These are phyloP conservation scores for Saraca asoca DNA, from an alignment of 331 rosid species.

Conservation along the genomic window DNA sequence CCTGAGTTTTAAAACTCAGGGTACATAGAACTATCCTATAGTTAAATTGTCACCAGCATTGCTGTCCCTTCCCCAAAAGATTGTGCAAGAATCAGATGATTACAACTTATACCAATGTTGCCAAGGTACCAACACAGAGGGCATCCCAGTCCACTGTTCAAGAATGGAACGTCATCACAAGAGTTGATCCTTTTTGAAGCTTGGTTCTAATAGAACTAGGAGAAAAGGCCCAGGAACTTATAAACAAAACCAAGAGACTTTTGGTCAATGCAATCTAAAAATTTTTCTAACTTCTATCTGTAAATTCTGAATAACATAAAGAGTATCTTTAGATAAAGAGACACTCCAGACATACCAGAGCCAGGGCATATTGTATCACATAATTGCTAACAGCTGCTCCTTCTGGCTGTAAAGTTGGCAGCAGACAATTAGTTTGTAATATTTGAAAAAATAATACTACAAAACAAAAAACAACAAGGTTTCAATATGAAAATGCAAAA, in stretches of 20 bases:
- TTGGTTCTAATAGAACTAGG: neutral
- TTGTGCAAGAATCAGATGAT: too few species aligned
- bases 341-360: conserved; percentile 69
- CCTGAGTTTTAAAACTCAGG: too few species aligned
- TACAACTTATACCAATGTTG: too few species aligned
- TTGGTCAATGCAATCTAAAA: conserved; percentile 13
- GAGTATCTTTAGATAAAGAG: conserved; percentile 12
- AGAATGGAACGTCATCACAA: too few species aligned
- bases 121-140: too few species aligned
- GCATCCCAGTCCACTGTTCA: too few species aligned
- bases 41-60: too few species aligned
- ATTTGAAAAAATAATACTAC: conserved; percentile 19
- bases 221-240: neutral
- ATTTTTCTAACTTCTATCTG: neutral
- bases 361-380: conserved; percentile 94
- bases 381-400: conserved; percentile 88
- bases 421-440: conserved; percentile 35
- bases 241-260: neutral
- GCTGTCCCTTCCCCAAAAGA: too few species aligned
- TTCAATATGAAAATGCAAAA: neutral
- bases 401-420: conserved; percentile 76
- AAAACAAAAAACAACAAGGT: neutral
- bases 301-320: conserved; percentile 27
- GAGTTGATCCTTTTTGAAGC: too few species aligned
- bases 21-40: too few species aligned